Conservation (phyloP, 2,329 filamentous ascomycete species). For the Corinectria fuckeliana region DNA sequence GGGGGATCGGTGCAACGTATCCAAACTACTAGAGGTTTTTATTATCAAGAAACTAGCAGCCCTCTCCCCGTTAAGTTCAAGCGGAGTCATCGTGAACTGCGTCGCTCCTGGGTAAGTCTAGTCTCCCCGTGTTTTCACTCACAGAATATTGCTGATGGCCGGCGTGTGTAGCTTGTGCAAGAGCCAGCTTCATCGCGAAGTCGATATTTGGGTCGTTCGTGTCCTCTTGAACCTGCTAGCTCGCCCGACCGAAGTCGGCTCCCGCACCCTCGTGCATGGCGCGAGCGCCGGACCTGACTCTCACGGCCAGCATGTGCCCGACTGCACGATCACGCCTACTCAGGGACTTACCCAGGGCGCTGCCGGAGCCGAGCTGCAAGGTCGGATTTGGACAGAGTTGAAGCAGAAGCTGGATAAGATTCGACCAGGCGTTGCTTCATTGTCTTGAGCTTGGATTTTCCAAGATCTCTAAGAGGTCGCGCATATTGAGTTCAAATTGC, state of each 20-base stretch:
- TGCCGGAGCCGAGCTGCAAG: not conserved
- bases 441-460: not conserved
- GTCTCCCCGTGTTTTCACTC: not conserved
- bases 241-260: conserved; percentile 54
- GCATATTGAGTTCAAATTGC: too few species aligned
- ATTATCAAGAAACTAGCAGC: conserved; percentile 32
- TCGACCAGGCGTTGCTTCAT: not conserved
- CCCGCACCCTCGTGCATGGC: conserved; percentile 50
- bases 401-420: not conserved
- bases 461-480: not conserved
- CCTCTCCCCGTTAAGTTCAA: not conserved
- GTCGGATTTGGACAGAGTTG: not conserved
- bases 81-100: not conserved
- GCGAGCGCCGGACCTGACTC: conserved; percentile 47
- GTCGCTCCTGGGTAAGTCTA: not conserved
- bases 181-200: not conserved
- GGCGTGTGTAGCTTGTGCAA: not conserved
- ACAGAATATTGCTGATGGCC: not conserved
- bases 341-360: not conserved
- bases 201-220: not conserved
- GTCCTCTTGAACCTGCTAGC: conserved; percentile 35
- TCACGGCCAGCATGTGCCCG: conserved; percentile 51
- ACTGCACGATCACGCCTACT: conserved; percentile 42
- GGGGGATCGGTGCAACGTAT: conserved; percentile 35
- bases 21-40: conserved; percentile 43